Base-by-base conservation (phyloP, 768 basidiomycete species). In the Tricholoma furcatifolium region DNA sequence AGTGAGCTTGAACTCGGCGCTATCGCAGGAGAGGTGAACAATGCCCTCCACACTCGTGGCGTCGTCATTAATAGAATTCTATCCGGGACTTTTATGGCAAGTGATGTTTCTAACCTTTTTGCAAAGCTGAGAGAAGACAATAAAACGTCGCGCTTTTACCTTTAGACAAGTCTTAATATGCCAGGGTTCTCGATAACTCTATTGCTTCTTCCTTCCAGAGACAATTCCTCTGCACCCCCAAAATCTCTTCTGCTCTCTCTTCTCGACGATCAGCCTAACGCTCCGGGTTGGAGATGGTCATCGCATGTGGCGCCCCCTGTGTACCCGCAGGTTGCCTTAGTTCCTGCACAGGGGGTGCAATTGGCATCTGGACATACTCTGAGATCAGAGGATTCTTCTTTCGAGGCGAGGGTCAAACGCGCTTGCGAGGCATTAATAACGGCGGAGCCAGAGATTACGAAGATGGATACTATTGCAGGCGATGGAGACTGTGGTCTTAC, bases 391-490 rank as follows among this genome's bases (percentile, higher is more conserved):
- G 74, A 90, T 56, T 66, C 76, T n/a, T 66, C 59, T 6, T 91
- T 93, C 66, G 69, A 76, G 39, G 64, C 63, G 2, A 78, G 79
- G 15, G 70, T 95, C 30, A 70, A 74, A 60, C 72, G 74, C 18
- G 87, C 86, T 1, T 87, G 85, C 56, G 65, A 80, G 17, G 83
- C 82, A 2, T 70, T 98, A 55, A 80, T 93, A 53, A 70, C 70
- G 7, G 88, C 87, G 7, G 95, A 98, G 66, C 83, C 88, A 1
- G 93, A 94, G 59, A 93, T 99, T 55, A 98, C 95, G 12, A 71
- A 79, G 17, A 88, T 92, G 84, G 96, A 99, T 67, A 86, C 81
- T 52, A 87, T 98, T 48, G 90, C 91, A 2, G 95, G 95, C 23
- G 95, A 98, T 63, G 95, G 95, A 4, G 80, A 82, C 58, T 80